Evolutionary conservation across 2,329 filamentous ascomycete species (phyloP).

Genomic region (Cadophora gregata): DNA sequence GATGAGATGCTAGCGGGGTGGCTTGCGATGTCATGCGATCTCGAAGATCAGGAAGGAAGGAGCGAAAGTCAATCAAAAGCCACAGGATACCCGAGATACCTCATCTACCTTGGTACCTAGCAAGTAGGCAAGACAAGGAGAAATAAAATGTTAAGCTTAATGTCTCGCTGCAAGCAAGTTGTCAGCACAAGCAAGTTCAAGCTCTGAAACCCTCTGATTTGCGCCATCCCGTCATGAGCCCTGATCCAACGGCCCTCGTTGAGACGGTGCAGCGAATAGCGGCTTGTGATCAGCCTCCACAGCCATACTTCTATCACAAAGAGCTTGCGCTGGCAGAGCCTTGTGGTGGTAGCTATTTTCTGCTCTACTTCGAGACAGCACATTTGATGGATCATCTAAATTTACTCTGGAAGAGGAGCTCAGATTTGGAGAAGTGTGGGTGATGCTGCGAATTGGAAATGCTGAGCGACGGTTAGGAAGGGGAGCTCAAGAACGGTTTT

Average conservation of each 20-base stretch:
- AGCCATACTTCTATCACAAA: background rate
- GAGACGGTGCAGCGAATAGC: slow-evolving; percentile 18
- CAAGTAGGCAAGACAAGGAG: background rate
- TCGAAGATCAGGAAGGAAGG: slow-evolving; percentile 12
- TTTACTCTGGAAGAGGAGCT: background rate
- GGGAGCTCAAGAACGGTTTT: slow-evolving; percentile 2
- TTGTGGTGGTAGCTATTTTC: background rate
- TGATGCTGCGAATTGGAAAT: background rate
- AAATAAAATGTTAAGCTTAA: slow-evolving; percentile 14
- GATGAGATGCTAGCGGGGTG: background rate
- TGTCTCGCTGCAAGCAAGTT: slow-evolving; percentile 3
- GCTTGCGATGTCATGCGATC: slow-evolving; percentile 3
- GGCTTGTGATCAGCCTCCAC: slow-evolving; percentile 28
- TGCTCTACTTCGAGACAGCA: slow-evolving; percentile 19
- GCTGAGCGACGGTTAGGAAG: slow-evolving; percentile 7
- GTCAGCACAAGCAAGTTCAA: slow-evolving; percentile 16
- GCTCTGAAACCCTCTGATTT: slow-evolving; percentile 20
- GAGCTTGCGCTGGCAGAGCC: background rate
- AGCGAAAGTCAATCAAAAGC: slow-evolving; percentile 7
- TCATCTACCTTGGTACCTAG: background rate
- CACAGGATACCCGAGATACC: background rate
- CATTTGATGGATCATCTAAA: background rate
- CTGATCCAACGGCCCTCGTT: slow-evolving; percentile 23
- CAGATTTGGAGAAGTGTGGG: background rate
- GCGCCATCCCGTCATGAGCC: slow-evolving; percentile 21